phyloP scores from a whole-genome alignment of 83 land plant species.

The Diphasiastrum complanatum region DNA sequence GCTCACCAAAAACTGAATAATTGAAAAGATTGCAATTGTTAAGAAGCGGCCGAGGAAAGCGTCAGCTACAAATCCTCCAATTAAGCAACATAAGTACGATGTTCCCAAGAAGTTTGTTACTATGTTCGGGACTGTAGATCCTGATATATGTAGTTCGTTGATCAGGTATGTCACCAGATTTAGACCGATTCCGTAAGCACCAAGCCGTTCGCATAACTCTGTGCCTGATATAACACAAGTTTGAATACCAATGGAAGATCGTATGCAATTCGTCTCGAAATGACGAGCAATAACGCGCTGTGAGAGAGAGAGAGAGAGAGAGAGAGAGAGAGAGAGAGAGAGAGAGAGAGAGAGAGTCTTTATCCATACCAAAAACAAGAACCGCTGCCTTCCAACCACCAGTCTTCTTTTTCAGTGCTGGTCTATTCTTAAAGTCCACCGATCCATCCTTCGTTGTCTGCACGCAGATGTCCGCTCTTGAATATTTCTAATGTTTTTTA shows the following conservation, averaged over 20 bases:
- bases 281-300: too few relatives aligned
- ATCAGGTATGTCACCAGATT: slow-evolving; percentile 6
- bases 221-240: neutral
- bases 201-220: neutral
- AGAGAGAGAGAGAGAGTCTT: too few relatives aligned
- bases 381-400: too few relatives aligned
- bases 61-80: slow-evolving; percentile 11
- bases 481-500: too few relatives aligned
- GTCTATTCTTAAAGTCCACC: too few relatives aligned
- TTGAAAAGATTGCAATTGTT: neutral
- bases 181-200: neutral
- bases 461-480: too few relatives aligned
- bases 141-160: neutral
- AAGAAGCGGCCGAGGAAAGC: neutral
- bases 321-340: too few relatives aligned
- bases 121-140: neutral
- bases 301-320: too few relatives aligned
- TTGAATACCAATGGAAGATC: neutral
- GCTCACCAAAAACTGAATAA: slow-evolving; percentile 4
- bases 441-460: too few relatives aligned
- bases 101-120: slow-evolving; percentile 10
- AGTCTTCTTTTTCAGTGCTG: too few relatives aligned
- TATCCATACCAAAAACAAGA: too few relatives aligned
- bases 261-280: too few relatives aligned
- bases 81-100: slow-evolving; percentile 4